Percentiles rank a stretch among this genome's conserved stretches.
Conservation (phyloP, 23 red algal genomes). For the Cyanidioschyzon merolae region DNA sequence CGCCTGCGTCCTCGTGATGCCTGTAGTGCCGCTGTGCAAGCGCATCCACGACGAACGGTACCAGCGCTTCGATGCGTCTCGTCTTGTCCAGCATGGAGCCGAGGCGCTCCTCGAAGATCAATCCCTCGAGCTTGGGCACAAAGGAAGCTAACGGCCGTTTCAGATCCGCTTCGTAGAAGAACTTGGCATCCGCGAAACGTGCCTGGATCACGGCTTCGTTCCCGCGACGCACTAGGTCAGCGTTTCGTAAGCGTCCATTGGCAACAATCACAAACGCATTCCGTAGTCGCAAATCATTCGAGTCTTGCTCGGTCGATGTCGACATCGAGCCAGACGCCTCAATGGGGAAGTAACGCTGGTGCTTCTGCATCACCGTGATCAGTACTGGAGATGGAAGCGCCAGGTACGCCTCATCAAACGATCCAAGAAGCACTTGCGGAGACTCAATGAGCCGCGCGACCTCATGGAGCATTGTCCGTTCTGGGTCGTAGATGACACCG, state of each 20-base stretch:
- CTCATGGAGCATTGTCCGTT: constrained; percentile 47
- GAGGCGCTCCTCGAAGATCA: constrained; percentile 75
- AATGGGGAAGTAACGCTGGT: constrained; percentile 95
- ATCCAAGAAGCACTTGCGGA: constrained; percentile 46
- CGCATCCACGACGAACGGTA: constrained; percentile 26
- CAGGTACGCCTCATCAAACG: constrained; percentile 66
- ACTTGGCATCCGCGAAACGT: constrained; percentile 77
- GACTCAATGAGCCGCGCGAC: constrained; percentile 70
- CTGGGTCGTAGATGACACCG: constrained; percentile 28
- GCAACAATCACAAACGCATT: constrained; percentile 70
- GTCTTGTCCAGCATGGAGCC: constrained; percentile 93
- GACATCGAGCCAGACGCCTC: neutral
- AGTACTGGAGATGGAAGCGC: constrained; percentile 67
- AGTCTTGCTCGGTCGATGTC: neutral
- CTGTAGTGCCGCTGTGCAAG: neutral
- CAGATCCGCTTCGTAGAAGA: constrained; percentile 86
- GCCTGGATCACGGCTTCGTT: constrained; percentile 92
- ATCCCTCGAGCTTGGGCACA: constrained; percentile 47
- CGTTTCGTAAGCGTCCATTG: constrained; percentile 36
- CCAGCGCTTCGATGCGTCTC: constrained; percentile 42
- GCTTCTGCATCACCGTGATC: constrained; percentile 85
- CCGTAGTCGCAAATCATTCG: constrained; percentile 20
- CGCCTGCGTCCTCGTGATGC: neutral
- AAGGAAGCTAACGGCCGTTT: constrained; percentile 49
- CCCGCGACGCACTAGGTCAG: constrained; percentile 46